A percentile compares a stretch with the other conserved stretches of the same genome.
phyloP scores from a whole-genome alignment of 805 yeast species.

The Pichia gijzeniarum region DNA sequence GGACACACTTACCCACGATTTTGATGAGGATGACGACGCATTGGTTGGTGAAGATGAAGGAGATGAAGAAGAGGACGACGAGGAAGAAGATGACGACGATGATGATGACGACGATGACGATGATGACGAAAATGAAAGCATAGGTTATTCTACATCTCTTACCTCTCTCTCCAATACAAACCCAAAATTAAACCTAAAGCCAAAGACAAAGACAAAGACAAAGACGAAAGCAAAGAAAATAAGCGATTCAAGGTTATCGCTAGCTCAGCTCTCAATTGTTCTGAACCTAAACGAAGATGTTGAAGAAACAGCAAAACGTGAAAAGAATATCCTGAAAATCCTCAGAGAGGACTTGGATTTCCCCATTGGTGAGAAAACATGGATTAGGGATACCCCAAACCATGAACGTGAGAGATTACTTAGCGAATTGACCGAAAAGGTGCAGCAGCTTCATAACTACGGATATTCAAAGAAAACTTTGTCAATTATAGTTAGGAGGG shows the following conservation, averaged over 20 bases:
- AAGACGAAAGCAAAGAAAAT: constrained; percentile 23
- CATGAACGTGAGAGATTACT: constrained; percentile 44
- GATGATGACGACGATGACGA: not conserved
- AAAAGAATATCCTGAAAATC: constrained; percentile 44
- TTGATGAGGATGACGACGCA: not conserved
- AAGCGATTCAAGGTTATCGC: constrained; percentile 50
- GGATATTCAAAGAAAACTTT: constrained; percentile 49
- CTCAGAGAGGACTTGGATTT: constrained; percentile 57
- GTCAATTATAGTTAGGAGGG: constrained; percentile 73
- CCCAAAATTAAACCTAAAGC: not conserved
- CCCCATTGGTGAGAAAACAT: constrained; percentile 69
- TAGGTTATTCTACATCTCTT: not conserved
- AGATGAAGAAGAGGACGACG: not conserved
- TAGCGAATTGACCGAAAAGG: constrained; percentile 40
- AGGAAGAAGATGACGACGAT: not conserved
- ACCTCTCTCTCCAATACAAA: not conserved
- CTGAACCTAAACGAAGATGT: constrained; percentile 41
- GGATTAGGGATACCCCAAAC: constrained; percentile 74
- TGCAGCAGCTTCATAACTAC: constrained; percentile 40
- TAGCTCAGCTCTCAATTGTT: constrained; percentile 48
- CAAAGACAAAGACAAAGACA: no score
- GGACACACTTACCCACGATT: not conserved
- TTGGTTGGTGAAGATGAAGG: not conserved
- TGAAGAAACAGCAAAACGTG: constrained; percentile 53
- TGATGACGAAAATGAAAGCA: no score